Evolutionary conservation across 1,284 basidiomycete genomes (phyloP).

Genomic region (Austroboletus niveus): DNA sequence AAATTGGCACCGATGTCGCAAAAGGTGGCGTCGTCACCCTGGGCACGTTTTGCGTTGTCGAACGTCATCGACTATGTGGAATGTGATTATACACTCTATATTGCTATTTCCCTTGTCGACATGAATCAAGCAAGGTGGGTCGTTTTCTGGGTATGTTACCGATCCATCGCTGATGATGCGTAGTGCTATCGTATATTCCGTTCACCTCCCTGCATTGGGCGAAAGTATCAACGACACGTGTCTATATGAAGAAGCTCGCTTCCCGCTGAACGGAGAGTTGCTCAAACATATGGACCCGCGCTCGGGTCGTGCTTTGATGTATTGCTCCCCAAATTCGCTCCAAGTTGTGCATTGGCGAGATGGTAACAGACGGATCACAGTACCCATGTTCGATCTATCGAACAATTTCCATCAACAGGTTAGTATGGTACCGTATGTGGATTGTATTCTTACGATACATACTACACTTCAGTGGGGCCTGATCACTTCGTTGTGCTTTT

Average conservation of each 20-base stretch:
- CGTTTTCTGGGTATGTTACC: background rate
- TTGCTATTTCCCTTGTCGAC: slow-evolving; percentile 4
- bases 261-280: slow-evolving; percentile 9
- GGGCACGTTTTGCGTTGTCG: slow-evolving; percentile 12
- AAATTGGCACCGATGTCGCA: background rate
- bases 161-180: background rate
- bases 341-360: slow-evolving; percentile 23
- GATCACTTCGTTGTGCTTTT: slow-evolving; percentile 44
- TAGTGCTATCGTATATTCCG: slow-evolving; percentile 15
- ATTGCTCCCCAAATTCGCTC: slow-evolving; percentile 2
- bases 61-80: slow-evolving; percentile 5
- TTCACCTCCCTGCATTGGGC: slow-evolving; percentile 6
- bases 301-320: slow-evolving; percentile 15
- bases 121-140: slow-evolving; percentile 10
- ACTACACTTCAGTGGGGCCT: slow-evolving; percentile 47
- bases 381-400: slow-evolving; percentile 9
- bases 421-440: background rate
- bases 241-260: slow-evolving; percentile 11
- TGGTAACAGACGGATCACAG: slow-evolving; percentile 8
- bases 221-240: background rate
- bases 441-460: background rate
- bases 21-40: slow-evolving; percentile 1
- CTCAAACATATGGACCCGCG: slow-evolving; percentile 20
- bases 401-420: slow-evolving; percentile 15
- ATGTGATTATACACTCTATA: slow-evolving; percentile 9